These are phyloP conservation scores for Hypoxylon crocopeplum DNA, from an alignment of 495 filamentous ascomycete species.

Conservation along the genomic window DNA sequence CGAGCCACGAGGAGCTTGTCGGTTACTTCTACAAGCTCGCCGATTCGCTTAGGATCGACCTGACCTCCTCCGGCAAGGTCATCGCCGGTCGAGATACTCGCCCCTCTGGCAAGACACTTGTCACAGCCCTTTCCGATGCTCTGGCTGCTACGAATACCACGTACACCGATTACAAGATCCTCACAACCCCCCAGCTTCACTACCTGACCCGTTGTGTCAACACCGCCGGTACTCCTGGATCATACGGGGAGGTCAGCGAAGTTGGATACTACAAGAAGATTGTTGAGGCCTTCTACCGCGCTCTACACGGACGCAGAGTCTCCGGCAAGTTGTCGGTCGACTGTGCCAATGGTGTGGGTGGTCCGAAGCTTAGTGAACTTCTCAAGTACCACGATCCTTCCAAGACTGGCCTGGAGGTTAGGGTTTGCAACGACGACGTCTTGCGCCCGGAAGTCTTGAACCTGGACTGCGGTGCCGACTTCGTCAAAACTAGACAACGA, in stretches of 20 bases:
- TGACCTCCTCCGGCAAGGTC: conserved; percentile 73
- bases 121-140: conserved; percentile 75
- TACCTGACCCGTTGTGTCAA: conserved; percentile 96
- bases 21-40: conserved; percentile 77
- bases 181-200: conserved; percentile 96
- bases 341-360: conserved; percentile 96
- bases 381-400: conserved; percentile 78
- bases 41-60: conserved; percentile 75
- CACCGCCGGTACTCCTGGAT: conserved; percentile 78
- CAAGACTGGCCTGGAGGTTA: conserved; percentile 76
- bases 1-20: conserved; percentile 72
- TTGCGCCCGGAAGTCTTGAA: conserved; percentile 88
- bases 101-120: conserved; percentile 84
- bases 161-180: conserved; percentile 79
- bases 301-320: conserved; percentile 76
- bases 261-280: conserved; percentile 95
- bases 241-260: conserved; percentile 89
- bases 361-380: conserved; percentile 86
- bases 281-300: conserved; percentile 75
- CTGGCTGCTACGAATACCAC: conserved; percentile 76
- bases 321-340: conserved; percentile 80
- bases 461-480: conserved; percentile 93
- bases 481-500: conserved; percentile 94
- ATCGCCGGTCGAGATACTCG: conserved; percentile 93
- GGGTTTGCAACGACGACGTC: conserved; percentile 89